Base-by-base conservation (phyloP, 164 flowering plant species). In the Umbellularia californica region DNA sequence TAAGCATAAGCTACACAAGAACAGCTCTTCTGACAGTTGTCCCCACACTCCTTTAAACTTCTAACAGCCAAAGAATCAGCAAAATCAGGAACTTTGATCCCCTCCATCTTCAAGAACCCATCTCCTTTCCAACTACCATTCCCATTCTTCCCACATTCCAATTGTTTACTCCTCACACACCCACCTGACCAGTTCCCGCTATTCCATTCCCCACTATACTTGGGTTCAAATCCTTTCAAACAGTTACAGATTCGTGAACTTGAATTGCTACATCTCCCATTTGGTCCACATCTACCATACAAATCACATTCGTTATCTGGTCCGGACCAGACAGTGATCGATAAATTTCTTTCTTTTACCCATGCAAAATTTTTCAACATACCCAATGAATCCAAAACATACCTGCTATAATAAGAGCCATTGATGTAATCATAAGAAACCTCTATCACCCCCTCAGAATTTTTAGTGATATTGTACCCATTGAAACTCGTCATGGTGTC, bases 171-270 rank as follows among this genome's bases (percentile, higher is more conserved):
- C 69, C 79, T 77, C 62, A 68, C 69, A 60, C 79, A 77, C 72
- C 79, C 72, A 60, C 72, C 69, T 33, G 72, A 23, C 75, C 75
- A 72, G 50, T 77, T 68, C 25, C 79, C 79, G 0, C 25, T 58
- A n/a, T 27, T 58, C 79, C 75, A 72, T 41, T 72, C 75, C 2
- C 25, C 30, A 17, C 3, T 24, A 6, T 20, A 58, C 60, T 68
- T 77, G 41, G 79, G 75, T 28, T 58, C 50, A 50, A 72, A 77
- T 19, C 79, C 79, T 41, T 33, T 5, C 67, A 72, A 47, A 77
- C 79, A 77, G 27, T 60, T 50, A 62, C 76, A 77, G 50, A 68
- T 68, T 6, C 70, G 73, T 17, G 63, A 41, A 25, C 30, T 30
- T 11, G 14, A 25, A n/a, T 7, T 17, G 27, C 27, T 68, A 69